Evolutionary conservation across 345 rosid species (phyloP).

Genomic region (Anastatica hierochuntica): DNA sequence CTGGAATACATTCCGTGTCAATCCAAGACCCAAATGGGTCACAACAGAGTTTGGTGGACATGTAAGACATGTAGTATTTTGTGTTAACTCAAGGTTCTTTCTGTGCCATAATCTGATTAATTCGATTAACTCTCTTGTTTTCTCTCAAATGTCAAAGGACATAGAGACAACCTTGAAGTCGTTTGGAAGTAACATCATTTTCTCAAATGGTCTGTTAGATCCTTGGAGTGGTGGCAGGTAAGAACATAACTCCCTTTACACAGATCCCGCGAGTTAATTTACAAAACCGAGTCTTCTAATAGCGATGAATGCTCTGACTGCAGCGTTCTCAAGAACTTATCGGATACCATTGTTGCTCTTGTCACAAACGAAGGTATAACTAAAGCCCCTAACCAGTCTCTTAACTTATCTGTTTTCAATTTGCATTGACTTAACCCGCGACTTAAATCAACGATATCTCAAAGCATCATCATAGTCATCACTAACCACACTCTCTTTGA

Average conservation of each 20-base stretch:
- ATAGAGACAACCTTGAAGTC: conserved; percentile 46
- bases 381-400: neutral
- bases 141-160: conserved; percentile 39
- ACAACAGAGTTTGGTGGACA: conserved; percentile 83
- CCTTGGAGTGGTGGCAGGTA: conserved; percentile 99
- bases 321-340: conserved; percentile 77
- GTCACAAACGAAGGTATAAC: conserved; percentile 72
- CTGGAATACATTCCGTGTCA: conserved; percentile 46
- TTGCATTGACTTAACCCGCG: neutral
- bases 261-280: neutral
- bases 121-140: neutral
- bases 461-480: neutral
- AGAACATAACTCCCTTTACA: conserved; percentile 11
- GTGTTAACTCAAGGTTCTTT: conserved; percentile 2
- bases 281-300: neutral
- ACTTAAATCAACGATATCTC: neutral
- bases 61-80: conserved; percentile 40
- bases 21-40: conserved; percentile 76
- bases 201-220: conserved; percentile 88
- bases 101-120: neutral
- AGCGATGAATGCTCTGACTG: conserved; percentile 21
- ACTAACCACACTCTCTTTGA: neutral
- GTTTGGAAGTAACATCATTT: conserved; percentile 88
- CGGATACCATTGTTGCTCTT: conserved; percentile 68
- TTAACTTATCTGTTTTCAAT: neutral